Conservation (phyloP, 2,329 filamentous ascomycete species). For the Aureobasidium sp. region DNA sequence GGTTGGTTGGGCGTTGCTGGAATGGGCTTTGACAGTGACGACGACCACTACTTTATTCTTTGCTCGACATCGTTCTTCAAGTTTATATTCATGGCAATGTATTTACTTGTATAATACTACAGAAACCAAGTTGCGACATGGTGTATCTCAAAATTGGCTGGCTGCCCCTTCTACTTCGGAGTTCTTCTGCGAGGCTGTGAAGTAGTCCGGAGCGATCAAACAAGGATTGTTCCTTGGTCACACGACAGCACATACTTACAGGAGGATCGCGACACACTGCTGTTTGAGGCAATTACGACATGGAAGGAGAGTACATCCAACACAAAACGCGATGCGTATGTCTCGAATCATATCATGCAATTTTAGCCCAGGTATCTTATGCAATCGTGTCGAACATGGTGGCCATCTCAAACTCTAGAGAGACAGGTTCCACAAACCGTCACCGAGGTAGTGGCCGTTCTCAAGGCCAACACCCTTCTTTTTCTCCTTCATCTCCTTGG, state of each 20-base stretch:
- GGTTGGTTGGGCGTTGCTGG: conserved; percentile 11
- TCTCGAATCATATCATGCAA: conserved; percentile 1
- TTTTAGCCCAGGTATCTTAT: conserved; percentile 5
- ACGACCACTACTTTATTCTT: background rate
- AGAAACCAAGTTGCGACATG: background rate
- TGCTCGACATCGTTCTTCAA: background rate
- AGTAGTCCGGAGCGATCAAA: background rate
- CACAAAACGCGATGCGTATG: background rate
- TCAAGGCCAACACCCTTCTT: conserved; percentile 93
- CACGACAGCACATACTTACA: background rate
- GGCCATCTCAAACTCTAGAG: conserved; percentile 25
- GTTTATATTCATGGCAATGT: too few relatives aligned
- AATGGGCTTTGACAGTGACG: background rate
- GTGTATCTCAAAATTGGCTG: background rate
- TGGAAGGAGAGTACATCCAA: background rate
- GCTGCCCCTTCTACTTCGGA: background rate
- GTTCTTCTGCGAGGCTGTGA: background rate
- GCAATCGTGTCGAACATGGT: background rate
- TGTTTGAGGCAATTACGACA: background rate
- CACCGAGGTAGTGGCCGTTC: conserved; percentile 86
- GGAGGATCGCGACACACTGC: background rate
- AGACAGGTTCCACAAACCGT: conserved; percentile 79
- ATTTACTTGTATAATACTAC: too few relatives aligned
- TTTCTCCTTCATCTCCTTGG: conserved; percentile 86
- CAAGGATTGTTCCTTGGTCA: background rate